Conservation (phyloP, 2,329 filamentous ascomycete genomes). For the Fusarium sublunatum region DNA sequence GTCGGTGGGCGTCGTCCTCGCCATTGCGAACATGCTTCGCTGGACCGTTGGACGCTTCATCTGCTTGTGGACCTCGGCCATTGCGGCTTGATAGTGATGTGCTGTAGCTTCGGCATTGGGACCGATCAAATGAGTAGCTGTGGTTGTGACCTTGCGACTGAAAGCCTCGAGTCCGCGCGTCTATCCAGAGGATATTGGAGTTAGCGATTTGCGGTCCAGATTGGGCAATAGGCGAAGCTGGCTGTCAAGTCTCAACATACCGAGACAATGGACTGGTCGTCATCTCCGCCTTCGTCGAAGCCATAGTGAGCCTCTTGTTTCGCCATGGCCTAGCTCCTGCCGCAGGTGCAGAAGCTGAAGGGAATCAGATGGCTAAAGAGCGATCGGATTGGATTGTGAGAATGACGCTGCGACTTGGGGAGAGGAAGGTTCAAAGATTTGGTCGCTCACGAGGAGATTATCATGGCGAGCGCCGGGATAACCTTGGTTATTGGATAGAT, state of each 20-base stretch:
- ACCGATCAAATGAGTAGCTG: conserved; percentile 88
- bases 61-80: conserved; percentile 90
- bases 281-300: conserved; percentile 59
- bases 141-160: conserved; percentile 92
- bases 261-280: conserved; percentile 61
- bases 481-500: conserved; percentile 40
- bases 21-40: conserved; percentile 89
- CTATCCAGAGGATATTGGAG: conserved; percentile 58
- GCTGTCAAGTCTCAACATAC: conserved; percentile 47
- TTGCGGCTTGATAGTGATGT: conserved; percentile 84
- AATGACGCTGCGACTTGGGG: conserved; percentile 27
- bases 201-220: conserved; percentile 31
- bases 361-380: conserved; percentile 24
- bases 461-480: conserved; percentile 47
- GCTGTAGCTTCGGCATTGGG: conserved; percentile 64
- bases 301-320: conserved; percentile 58
- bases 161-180: conserved; percentile 91
- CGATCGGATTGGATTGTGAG: conserved; percentile 31
- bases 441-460: conserved; percentile 43
- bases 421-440: conserved; percentile 39
- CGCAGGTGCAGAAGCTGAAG: conserved; percentile 42
- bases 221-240: conserved; percentile 32
- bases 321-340: conserved; percentile 54
- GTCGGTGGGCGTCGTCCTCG: conserved; percentile 91
- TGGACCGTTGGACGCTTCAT: conserved; percentile 86